These are phyloP conservation scores for Chalciporus sp. DNA, from an alignment of 1,284 basidiomycete species.

Conservation along the genomic window DNA sequence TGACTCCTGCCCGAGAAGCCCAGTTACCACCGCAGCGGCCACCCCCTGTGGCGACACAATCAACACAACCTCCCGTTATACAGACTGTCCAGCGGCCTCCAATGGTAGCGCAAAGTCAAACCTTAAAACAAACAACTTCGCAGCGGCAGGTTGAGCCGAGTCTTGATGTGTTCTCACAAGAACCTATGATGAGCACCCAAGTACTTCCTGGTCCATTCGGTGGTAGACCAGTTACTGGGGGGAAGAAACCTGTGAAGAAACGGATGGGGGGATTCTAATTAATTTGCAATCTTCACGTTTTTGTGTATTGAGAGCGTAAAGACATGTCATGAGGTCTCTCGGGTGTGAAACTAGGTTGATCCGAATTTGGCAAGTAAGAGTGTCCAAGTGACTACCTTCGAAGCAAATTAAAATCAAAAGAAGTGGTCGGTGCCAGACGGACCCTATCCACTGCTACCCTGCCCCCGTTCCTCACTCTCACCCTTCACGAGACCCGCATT, in stretches of 20 bases:
- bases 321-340: background rate
- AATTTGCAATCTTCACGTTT: slow-evolving; percentile 3
- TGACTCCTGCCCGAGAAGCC: slow-evolving; percentile 22
- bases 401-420: slow-evolving; percentile 7
- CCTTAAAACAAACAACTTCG: slow-evolving; percentile 10
- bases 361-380: slow-evolving; percentile 30
- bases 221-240: slow-evolving; percentile 46
- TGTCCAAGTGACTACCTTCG: background rate
- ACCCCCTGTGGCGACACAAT: slow-evolving; percentile 32
- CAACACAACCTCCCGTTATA: slow-evolving; percentile 16
- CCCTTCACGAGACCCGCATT: slow-evolving; percentile 8
- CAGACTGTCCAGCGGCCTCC: slow-evolving; percentile 13
- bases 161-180: slow-evolving; percentile 42
- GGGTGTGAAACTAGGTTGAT: background rate
- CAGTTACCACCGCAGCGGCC: slow-evolving; percentile 29
- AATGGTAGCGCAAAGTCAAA: slow-evolving; percentile 5
- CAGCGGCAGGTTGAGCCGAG: slow-evolving; percentile 16
- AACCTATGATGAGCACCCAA: slow-evolving; percentile 63
- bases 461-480: slow-evolving; percentile 16
- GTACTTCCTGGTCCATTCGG: slow-evolving; percentile 72
- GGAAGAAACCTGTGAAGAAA: slow-evolving; percentile 66
- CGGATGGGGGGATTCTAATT: slow-evolving; percentile 73
- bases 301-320: background rate
- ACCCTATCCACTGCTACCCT: slow-evolving; percentile 22
- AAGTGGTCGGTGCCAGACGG: slow-evolving; percentile 14